phyloP scores from a whole-genome alignment of 106 monocot genomes.

The Phalaenopsis equestris region DNA sequence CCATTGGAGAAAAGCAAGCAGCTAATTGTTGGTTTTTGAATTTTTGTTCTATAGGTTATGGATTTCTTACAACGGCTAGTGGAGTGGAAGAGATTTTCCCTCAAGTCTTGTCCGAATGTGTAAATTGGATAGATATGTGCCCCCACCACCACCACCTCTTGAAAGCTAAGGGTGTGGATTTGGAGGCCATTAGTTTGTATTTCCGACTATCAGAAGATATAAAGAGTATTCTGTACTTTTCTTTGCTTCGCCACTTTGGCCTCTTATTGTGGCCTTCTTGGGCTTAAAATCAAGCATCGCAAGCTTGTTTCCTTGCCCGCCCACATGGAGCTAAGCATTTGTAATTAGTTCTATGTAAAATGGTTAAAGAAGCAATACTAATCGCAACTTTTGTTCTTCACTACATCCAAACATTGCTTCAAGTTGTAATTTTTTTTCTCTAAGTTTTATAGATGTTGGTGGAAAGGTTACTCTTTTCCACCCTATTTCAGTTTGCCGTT shows the following conservation, averaged over 20 bases:
- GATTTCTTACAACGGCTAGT: constrained; percentile 40
- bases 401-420: background rate
- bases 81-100: constrained; percentile 34
- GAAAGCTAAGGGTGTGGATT: constrained; percentile 10
- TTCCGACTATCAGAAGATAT: background rate
- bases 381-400: background rate
- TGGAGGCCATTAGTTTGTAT: background rate
- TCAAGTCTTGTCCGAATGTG: constrained; percentile 11
- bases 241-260: constrained; percentile 6
- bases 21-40: background rate
- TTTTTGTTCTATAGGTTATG: constrained; percentile 31
- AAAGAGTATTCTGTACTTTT: background rate
- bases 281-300: constrained; percentile 11
- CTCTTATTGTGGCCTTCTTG: constrained; percentile 12
- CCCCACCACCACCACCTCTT: background rate
- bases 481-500: too few species aligned
- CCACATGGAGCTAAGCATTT: constrained; percentile 7
- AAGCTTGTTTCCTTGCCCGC: constrained; percentile 11
- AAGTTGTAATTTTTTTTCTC: too few species aligned
- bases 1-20: background rate
- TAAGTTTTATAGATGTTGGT: too few species aligned
- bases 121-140: constrained; percentile 1
- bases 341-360: constrained; percentile 4
- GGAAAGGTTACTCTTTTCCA: too few species aligned
- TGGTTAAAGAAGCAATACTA: constrained; percentile 1